phyloP scores from a whole-genome alignment of 257 asterid genomes.

The Gynochthodes officinalis region DNA sequence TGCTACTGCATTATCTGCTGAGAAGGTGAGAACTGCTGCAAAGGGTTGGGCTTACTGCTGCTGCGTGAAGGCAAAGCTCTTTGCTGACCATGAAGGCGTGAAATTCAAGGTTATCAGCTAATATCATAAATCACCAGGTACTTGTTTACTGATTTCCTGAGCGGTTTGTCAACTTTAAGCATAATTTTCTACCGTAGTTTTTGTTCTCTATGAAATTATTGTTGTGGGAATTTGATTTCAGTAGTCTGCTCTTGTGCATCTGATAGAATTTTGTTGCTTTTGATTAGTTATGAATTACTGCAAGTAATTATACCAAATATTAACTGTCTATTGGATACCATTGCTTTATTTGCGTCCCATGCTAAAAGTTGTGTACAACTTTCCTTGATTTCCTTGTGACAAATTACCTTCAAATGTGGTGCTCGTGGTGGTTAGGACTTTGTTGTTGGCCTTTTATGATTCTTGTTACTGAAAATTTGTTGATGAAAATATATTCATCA shows the following conservation, averaged over 20 bases:
- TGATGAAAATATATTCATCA: not conserved
- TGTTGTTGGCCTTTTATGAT: not conserved
- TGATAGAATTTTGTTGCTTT: not conserved
- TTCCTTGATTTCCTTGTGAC: not conserved
- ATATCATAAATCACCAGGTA: constrained; percentile 94
- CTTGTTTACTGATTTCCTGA: constrained; percentile 3
- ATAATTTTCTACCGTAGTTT: not conserved
- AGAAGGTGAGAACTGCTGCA: constrained; percentile 74
- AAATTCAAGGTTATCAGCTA: constrained; percentile 93
- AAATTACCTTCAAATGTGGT: not conserved
- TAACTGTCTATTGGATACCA: not conserved
- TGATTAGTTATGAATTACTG: not conserved
- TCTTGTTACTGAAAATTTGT: not conserved
- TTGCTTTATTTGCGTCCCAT: not conserved
- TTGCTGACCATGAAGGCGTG: constrained; percentile 99
- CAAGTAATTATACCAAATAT: not conserved
- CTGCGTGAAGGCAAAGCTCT: constrained; percentile 92
- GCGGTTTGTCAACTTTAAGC: not conserved
- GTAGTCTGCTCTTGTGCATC: not conserved
- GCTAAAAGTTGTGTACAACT: not conserved
- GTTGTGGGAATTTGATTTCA: not conserved
- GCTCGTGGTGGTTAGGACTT: not conserved
- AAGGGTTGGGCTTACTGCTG: constrained; percentile 92
- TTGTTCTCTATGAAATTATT: not conserved
- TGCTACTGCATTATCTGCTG: constrained; percentile 53